Evolutionary conservation across 495 filamentous ascomycete species (phyloP).

Genomic region (Hypoxylon lienhwacheense): DNA sequence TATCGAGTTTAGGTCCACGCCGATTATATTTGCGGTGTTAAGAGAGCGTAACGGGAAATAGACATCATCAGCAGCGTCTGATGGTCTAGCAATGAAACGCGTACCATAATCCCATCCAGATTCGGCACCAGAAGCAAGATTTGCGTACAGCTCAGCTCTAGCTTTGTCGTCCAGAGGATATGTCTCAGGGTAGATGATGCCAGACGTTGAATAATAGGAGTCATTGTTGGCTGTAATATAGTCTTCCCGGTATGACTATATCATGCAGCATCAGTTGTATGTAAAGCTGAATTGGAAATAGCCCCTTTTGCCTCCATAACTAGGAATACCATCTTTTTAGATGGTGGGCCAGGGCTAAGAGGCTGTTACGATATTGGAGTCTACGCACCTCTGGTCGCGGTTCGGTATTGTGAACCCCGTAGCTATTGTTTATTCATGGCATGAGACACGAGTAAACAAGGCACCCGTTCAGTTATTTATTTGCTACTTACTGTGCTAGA

Average conservation of each 20-base stretch:
- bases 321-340: not conserved
- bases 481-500: conserved; percentile 44
- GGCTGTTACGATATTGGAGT: not conserved
- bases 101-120: conserved; percentile 52
- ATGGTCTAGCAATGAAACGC: conserved; percentile 46
- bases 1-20: conserved; percentile 56
- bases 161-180: conserved; percentile 44
- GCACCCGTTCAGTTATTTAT: not conserved
- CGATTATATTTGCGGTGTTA: conserved; percentile 44
- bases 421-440: conserved; percentile 35
- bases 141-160: conserved; percentile 46
- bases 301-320: too few species aligned
- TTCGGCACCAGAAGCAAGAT: conserved; percentile 54
- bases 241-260: conserved; percentile 50
- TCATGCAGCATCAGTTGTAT: too few species aligned
- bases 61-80: conserved; percentile 48
- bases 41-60: conserved; percentile 56
- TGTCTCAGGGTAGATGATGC: conserved; percentile 52
- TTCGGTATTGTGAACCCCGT: conserved; percentile 51
- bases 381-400: conserved; percentile 47
- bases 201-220: conserved; percentile 48
- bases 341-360: not conserved
- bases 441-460: not conserved
- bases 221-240: conserved; percentile 51
- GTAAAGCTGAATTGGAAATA: too few species aligned